phyloP scores from a whole-genome alignment of 192 early-diverging fungal species.

The Phlyctochytrium bullatum region DNA sequence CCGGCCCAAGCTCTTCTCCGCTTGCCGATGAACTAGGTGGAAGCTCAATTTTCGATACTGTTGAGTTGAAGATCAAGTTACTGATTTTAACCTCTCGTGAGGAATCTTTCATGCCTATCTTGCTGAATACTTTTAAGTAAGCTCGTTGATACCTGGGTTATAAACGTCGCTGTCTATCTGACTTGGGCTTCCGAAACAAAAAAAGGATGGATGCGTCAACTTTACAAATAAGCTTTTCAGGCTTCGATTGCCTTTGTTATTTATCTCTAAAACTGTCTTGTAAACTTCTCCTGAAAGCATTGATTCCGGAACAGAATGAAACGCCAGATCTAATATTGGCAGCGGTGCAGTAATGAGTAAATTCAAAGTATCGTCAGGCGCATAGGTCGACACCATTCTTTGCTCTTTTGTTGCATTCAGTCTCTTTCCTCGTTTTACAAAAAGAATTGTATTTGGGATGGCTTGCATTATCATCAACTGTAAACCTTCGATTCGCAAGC shows the following conservation, averaged over 20 bases:
- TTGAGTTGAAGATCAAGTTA: slow-evolving; percentile 58
- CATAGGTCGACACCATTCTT: slow-evolving; percentile 49
- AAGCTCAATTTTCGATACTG: slow-evolving; percentile 47
- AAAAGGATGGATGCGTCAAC: slow-evolving; percentile 85
- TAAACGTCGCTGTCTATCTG: slow-evolving; percentile 23
- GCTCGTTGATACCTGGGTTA: too few relatives aligned
- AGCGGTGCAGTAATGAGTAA: slow-evolving; percentile 75
- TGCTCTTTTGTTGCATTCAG: slow-evolving; percentile 77
- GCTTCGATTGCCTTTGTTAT: slow-evolving; percentile 77
- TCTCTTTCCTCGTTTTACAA: slow-evolving; percentile 67
- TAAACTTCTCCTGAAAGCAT: slow-evolving; percentile 83
- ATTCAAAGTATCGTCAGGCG: slow-evolving; percentile 67
- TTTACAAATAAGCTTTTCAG: slow-evolving; percentile 70
- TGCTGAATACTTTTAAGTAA: too few relatives aligned
- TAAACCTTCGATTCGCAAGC: slow-evolving; percentile 69
- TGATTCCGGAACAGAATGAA: slow-evolving; percentile 73
- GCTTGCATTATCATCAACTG: slow-evolving; percentile 75
- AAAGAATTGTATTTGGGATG: slow-evolving; percentile 66
- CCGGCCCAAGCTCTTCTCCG: slow-evolving; percentile 52
- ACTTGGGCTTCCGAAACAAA: slow-evolving; percentile 60
- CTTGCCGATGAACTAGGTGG: slow-evolving; percentile 32
- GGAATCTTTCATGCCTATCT: too few relatives aligned
- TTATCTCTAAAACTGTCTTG: slow-evolving; percentile 69
- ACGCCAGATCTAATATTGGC: slow-evolving; percentile 77
- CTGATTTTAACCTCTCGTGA: slow-evolving; percentile 21